These are phyloP conservation scores for Osmanthus fragrans DNA, from an alignment of 257 asterid species.

Conservation along the genomic window DNA sequence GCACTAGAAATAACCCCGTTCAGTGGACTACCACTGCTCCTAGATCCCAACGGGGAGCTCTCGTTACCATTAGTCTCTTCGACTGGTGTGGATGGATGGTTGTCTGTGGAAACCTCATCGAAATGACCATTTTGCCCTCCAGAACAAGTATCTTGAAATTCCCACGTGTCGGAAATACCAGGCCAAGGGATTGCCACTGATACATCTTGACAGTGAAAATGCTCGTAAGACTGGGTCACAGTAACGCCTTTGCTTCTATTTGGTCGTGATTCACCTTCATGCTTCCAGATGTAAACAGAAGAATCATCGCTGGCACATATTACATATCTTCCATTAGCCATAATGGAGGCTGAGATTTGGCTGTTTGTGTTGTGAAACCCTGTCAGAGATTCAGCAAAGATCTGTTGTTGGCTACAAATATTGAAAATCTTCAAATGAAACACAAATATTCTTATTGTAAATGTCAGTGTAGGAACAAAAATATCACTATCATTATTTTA, in stretches of 20 bases:
- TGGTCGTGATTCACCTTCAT: constrained; percentile 78
- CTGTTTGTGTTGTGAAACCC: constrained; percentile 88
- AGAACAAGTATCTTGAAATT: constrained; percentile 38
- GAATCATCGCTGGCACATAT: constrained; percentile 97
- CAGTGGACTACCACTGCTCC: constrained; percentile 60
- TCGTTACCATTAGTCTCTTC: constrained; percentile 60
- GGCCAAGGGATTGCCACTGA: constrained; percentile 98
- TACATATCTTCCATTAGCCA: constrained; percentile 80
- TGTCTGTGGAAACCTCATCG: constrained; percentile 49
- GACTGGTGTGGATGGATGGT: constrained; percentile 58
- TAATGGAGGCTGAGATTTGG: constrained; percentile 89
- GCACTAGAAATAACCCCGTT: constrained; percentile 55
- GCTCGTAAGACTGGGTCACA: constrained; percentile 74
- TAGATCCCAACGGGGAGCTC: constrained; percentile 49
- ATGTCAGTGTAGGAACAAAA: background rate
- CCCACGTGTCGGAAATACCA: constrained; percentile 55
- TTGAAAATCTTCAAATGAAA: constrained; percentile 4
- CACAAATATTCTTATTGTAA: background rate
- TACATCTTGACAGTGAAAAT: constrained; percentile 90
- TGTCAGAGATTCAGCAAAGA: constrained; percentile 35
- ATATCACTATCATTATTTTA: too few relatives aligned
- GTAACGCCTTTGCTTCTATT: constrained; percentile 76
- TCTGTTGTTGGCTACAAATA: constrained; percentile 4
- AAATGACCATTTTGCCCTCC: constrained; percentile 39
- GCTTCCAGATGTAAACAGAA: constrained; percentile 87